Evolutionary conservation across 495 filamentous ascomycete species (phyloP).

Genomic region (Neurospora tetrasperma): DNA sequence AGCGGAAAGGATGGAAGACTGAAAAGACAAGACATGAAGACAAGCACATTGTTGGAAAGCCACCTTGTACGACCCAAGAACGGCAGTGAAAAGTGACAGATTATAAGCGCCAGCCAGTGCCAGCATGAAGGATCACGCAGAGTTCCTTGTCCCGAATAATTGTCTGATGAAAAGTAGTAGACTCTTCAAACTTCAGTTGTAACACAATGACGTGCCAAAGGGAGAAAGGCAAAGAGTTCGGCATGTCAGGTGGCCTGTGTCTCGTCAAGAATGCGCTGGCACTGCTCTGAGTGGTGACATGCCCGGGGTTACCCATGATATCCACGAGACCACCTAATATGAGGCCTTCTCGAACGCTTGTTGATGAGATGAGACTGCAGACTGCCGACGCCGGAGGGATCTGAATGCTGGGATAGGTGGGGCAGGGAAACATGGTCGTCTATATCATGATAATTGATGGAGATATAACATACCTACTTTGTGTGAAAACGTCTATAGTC

Average conservation of each 20-base stretch:
- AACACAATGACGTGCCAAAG: neutral
- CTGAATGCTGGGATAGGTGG: neutral
- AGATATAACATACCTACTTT: neutral
- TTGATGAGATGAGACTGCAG: neutral
- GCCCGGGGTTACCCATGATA: neutral
- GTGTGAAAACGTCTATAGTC: neutral
- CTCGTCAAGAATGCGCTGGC: neutral
- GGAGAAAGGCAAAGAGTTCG: neutral
- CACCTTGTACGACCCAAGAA: neutral
- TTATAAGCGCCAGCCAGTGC: neutral
- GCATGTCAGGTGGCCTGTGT: neutral
- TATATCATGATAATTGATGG: neutral
- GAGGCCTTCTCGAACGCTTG: neutral
- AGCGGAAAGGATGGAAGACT: neutral
- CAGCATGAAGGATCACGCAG: neutral
- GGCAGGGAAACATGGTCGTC: neutral
- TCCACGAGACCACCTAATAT: neutral
- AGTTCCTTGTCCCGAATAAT: neutral
- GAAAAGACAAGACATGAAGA: neutral
- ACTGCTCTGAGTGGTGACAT: neutral
- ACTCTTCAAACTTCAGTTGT: neutral
- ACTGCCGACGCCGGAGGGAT: neutral
- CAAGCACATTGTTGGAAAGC: neutral
- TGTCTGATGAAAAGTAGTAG: neutral
- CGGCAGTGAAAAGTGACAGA: neutral